Conservation (phyloP, 2,329 filamentous ascomycete species). For the Paecilomyces formosus region DNA sequence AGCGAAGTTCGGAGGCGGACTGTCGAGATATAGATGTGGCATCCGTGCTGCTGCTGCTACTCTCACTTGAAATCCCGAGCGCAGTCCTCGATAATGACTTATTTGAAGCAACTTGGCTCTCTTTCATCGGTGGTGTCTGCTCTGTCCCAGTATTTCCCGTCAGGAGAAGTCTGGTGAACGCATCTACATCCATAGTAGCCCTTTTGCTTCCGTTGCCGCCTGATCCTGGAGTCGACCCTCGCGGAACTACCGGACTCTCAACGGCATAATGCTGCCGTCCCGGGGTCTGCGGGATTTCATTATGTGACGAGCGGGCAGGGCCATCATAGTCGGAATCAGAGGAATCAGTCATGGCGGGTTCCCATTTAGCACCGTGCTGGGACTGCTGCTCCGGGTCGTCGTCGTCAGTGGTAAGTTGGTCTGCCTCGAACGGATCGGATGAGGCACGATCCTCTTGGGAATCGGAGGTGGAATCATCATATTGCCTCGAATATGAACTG, state of each 20-base stretch:
- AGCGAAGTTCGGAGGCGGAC: conserved; percentile 46
- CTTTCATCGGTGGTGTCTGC: conserved; percentile 4
- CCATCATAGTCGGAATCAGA: background rate
- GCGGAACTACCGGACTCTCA: conserved; percentile 15
- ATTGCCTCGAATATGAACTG: conserved; percentile 13
- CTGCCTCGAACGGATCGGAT: conserved; percentile 32
- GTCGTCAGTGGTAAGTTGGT: conserved; percentile 18
- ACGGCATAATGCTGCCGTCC: background rate
- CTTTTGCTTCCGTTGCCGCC: conserved; percentile 11
- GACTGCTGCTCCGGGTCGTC: conserved; percentile 10
- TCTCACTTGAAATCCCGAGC: conserved; percentile 15
- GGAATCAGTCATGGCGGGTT: conserved; percentile 2
- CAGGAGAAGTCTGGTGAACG: conserved; percentile 68
- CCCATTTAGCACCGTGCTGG: conserved; percentile 3
- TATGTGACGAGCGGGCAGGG: background rate
- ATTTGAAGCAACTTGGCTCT: background rate
- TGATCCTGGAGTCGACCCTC: conserved; percentile 1
- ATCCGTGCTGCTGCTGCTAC: conserved; percentile 51
- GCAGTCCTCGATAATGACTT: conserved; percentile 5
- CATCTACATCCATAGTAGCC: conserved; percentile 62
- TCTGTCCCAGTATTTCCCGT: conserved; percentile 54
- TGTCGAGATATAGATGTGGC: conserved; percentile 53
- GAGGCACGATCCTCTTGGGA: conserved; percentile 22
- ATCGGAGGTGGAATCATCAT: conserved; percentile 17
- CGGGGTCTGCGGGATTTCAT: background rate